Percentiles rank a stretch among this genome's conserved stretches.
Evolutionary conservation across 2,329 filamentous ascomycete species (phyloP).

Genomic region (Cladophialophora immunda): DNA sequence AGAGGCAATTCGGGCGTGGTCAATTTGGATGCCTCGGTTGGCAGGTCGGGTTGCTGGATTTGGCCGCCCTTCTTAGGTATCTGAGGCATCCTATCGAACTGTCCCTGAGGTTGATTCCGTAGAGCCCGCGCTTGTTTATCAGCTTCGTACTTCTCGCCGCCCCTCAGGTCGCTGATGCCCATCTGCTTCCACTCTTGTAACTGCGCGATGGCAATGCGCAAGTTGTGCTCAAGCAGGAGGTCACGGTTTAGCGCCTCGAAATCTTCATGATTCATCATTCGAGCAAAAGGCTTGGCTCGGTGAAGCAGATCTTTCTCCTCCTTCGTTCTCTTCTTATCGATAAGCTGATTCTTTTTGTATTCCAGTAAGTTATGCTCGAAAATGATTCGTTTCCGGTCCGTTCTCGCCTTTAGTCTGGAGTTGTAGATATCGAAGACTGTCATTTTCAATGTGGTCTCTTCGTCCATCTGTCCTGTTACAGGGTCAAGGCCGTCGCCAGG

Average conservation of each 20-base stretch:
- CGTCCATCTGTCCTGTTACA: conserved; percentile 83
- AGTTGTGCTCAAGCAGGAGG: conserved; percentile 86
- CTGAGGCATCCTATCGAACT: conserved; percentile 83
- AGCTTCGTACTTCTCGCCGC: conserved; percentile 89
- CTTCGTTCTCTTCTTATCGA: conserved; percentile 95
- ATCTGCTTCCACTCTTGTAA: conserved; percentile 92
- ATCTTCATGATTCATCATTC: conserved; percentile 94
- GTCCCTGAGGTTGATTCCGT: conserved; percentile 72
- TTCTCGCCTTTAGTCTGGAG: conserved; percentile 84
- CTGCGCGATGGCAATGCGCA: conserved; percentile 87
- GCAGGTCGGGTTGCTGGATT: conserved; percentile 73
- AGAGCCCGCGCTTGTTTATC: conserved; percentile 83
- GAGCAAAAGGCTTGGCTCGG: conserved; percentile 93
- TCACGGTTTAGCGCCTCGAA: conserved; percentile 87
- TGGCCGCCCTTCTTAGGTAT: conserved; percentile 68
- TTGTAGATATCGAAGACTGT: conserved; percentile 99
- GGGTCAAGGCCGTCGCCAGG: conserved; percentile 92
- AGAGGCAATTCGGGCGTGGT: conserved; percentile 81
- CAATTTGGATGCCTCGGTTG: conserved; percentile 77
- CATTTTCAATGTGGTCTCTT: conserved; percentile 96
- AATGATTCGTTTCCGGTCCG: conserved; percentile 93
- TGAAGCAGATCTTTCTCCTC: conserved; percentile 91
- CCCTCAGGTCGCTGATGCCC: conserved; percentile 82
- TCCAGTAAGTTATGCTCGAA: conserved; percentile 95
- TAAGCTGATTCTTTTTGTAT: conserved; percentile 86